Conservation (phyloP, 768 basidiomycete genomes). For the Neoboletus brunneissimus region DNA sequence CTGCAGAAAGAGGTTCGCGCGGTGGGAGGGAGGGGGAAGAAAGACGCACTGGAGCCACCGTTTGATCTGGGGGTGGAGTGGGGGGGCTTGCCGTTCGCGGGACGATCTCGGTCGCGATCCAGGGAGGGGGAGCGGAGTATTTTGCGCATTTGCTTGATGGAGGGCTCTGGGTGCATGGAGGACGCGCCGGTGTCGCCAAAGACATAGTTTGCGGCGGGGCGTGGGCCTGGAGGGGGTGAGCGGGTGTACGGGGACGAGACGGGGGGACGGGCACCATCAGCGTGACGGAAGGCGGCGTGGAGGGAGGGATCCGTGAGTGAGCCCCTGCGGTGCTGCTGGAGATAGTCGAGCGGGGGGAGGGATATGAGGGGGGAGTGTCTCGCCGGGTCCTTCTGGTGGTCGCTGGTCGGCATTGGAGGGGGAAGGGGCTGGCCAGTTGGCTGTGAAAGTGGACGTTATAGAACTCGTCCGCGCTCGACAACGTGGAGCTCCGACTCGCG, state of each 20-base stretch:
- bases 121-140: slow-evolving; percentile 57
- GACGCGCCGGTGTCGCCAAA: slow-evolving; percentile 51
- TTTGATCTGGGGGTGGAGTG: slow-evolving; percentile 19
- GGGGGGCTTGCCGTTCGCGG: slow-evolving; percentile 16
- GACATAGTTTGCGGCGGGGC: slow-evolving; percentile 64
- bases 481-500: slow-evolving; percentile 29
- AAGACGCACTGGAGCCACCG: slow-evolving; percentile 23
- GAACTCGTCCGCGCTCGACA: slow-evolving; percentile 23
- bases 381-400: slow-evolving; percentile 31
- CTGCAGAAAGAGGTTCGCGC: slow-evolving; percentile 23
- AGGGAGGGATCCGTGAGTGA: slow-evolving; percentile 83
- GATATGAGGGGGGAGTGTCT: slow-evolving; percentile 55
- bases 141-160: slow-evolving; percentile 46
- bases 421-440: background rate
- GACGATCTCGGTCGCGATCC: slow-evolving; percentile 37
- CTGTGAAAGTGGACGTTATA: slow-evolving; percentile 32
- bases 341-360: slow-evolving; percentile 47
- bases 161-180: slow-evolving; percentile 40
- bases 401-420: slow-evolving; percentile 8
- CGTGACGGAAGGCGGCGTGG: slow-evolving; percentile 44
- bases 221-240: slow-evolving; percentile 42
- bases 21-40: slow-evolving; percentile 9
- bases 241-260: background rate
- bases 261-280: slow-evolving; percentile 21
- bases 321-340: slow-evolving; percentile 78